phyloP scores from a whole-genome alignment of 495 filamentous ascomycete species.

The Talaromyces liani region DNA sequence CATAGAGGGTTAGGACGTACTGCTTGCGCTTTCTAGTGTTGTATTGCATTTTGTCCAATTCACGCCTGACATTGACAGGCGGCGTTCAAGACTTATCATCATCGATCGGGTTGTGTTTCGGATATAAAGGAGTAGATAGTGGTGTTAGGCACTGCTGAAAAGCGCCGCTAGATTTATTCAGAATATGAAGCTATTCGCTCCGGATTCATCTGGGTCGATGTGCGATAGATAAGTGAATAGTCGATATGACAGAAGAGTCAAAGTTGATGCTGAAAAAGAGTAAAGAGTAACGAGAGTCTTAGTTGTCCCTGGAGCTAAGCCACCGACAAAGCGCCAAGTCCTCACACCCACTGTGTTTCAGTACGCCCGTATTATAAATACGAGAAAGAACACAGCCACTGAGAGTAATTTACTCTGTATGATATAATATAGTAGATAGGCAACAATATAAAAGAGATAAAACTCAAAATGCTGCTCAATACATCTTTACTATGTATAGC shows the following conservation, averaged over 20 bases:
- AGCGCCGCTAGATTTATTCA: not conserved
- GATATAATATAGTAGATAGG: not conserved
- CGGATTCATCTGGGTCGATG: not conserved
- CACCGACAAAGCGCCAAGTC: not conserved
- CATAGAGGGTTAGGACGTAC: conserved; percentile 15
- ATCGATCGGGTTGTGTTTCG: not conserved
- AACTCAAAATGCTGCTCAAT: not conserved
- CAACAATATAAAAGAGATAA: not conserved
- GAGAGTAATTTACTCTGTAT: not conserved
- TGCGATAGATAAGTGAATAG: not conserved
- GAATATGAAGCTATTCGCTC: not conserved
- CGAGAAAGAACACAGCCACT: not conserved
- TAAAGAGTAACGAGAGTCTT: not conserved
- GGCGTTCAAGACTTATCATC: conserved; percentile 7
- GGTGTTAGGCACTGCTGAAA: not conserved
- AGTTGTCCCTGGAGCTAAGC: conserved; percentile 3
- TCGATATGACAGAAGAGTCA: not conserved
- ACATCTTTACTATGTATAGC: not conserved
- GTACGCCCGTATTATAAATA: not conserved
- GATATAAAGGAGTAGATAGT: not conserved
- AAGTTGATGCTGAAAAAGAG: not conserved
- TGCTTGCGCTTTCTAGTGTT: conserved; percentile 36
- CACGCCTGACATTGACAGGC: conserved; percentile 19
- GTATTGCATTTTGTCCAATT: conserved; percentile 45
- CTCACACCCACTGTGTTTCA: not conserved